A percentile compares a stretch with the other conserved stretches of the same genome.
Evolutionary conservation across 2,329 filamentous ascomycete genomes (phyloP).

Genomic region (Penicillium italicum): DNA sequence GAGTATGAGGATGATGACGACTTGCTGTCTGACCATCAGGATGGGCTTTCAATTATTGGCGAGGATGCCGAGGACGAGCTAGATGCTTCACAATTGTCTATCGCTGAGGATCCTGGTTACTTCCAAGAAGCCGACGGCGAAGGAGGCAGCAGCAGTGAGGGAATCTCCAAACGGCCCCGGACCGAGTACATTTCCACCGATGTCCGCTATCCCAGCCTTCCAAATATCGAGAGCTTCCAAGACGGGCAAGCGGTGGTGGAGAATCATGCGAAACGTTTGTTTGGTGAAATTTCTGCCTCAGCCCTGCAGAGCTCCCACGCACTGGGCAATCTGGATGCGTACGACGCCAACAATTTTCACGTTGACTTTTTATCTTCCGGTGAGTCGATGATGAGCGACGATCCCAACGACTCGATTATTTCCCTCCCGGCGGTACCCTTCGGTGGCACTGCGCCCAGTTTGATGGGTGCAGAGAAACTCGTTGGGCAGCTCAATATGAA

Average conservation of each 20-base stretch:
- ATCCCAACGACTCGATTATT: constrained; percentile 37
- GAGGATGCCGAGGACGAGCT: constrained; percentile 42
- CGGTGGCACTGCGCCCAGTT: constrained; percentile 43
- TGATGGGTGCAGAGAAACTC: constrained; percentile 48
- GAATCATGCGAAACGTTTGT: constrained; percentile 47
- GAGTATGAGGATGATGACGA: constrained; percentile 62
- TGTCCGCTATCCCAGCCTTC: constrained; percentile 44
- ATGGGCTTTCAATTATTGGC: constrained; percentile 35
- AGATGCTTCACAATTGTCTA: constrained; percentile 61
- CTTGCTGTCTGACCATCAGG: constrained; percentile 48
- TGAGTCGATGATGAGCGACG: constrained; percentile 41
- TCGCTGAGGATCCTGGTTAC: constrained; percentile 48
- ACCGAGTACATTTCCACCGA: constrained; percentile 31
- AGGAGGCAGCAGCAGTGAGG: constrained; percentile 33
- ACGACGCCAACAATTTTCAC: constrained; percentile 34
- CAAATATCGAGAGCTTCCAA: constrained; percentile 37
- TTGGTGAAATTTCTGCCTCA: constrained; percentile 59
- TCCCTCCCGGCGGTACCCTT: constrained; percentile 36
- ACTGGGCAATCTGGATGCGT: constrained; percentile 36
- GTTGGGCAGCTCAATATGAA: constrained; percentile 49
- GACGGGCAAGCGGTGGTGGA: constrained; percentile 25
- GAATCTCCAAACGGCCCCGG: constrained; percentile 37
- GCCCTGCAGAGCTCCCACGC: constrained; percentile 53
- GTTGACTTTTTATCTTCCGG: constrained; percentile 41
- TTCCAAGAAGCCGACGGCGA: constrained; percentile 31